Percentiles rank a stretch among this genome's conserved stretches.
Evolutionary conservation across 2,329 filamentous ascomycete species (phyloP).

Genomic region (Colletotrichum graminicola): DNA sequence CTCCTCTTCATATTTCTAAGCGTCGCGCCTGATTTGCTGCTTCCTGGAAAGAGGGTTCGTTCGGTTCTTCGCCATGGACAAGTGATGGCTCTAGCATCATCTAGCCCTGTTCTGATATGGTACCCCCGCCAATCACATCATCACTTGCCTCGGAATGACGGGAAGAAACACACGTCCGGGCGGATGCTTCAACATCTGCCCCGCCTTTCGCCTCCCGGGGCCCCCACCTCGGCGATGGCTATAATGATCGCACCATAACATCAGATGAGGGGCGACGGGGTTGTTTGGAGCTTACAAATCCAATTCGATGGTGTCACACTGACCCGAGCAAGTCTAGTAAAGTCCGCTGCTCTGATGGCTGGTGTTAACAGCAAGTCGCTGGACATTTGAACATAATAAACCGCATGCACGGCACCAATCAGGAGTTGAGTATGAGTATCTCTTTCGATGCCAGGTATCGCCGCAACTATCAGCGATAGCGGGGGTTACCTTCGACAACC

Average conservation of each 20-base stretch:
- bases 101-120: not conserved
- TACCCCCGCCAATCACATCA: slow-evolving; percentile 12
- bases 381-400: not conserved
- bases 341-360: slow-evolving; percentile 8
- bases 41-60: slow-evolving; percentile 12
- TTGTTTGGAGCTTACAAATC: slow-evolving; percentile 32
- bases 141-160: not conserved
- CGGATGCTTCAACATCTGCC: not conserved
- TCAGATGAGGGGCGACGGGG: slow-evolving; percentile 25
- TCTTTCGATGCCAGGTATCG: too few relatives aligned
- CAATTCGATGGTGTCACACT: not conserved
- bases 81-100: slow-evolving; percentile 14
- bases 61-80: slow-evolving; percentile 23
- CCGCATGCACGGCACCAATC: not conserved
- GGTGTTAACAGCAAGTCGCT: too few relatives aligned
- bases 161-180: slow-evolving; percentile 20
- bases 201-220: not conserved
- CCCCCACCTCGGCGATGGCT: not conserved
- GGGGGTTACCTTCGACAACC: too few relatives aligned
- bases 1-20: slow-evolving; percentile 20
- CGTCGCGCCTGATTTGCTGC: not conserved
- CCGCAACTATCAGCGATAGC: too few relatives aligned
- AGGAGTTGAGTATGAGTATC: too few relatives aligned
- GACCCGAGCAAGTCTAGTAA: not conserved
- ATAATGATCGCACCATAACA: slow-evolving; percentile 28